Evolutionary conservation across 805 yeast genomes (phyloP).

Genomic region (Groenewaldozyma tartarivorans): DNA sequence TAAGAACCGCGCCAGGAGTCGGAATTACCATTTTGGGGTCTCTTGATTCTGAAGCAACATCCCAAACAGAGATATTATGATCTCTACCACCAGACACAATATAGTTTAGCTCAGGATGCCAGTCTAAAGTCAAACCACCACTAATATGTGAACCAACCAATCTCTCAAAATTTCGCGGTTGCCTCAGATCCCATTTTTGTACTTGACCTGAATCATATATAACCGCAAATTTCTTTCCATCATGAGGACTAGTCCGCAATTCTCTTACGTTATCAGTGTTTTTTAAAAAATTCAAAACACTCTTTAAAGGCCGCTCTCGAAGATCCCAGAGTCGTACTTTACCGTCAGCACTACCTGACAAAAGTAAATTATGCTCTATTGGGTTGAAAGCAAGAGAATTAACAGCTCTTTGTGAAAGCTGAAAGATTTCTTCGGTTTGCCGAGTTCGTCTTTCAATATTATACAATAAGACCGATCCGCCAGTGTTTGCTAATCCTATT

Average conservation of each 20-base stretch:
- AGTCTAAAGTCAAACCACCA: conserved; percentile 78
- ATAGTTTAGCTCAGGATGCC: conserved; percentile 78
- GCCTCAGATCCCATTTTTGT: conserved; percentile 79
- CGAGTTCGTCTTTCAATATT: conserved; percentile 14
- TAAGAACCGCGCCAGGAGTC: conserved; percentile 71
- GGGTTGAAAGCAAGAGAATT: conserved; percentile 62
- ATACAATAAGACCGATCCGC: conserved; percentile 27
- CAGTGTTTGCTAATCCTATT: conserved; percentile 24
- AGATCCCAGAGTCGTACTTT: conserved; percentile 77
- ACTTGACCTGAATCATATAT: conserved; percentile 85
- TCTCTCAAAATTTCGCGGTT: conserved; percentile 51
- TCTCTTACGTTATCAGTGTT: conserved; percentile 65
- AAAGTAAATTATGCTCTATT: conserved; percentile 43
- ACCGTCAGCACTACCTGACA: conserved; percentile 73
- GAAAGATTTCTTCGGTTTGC: conserved; percentile 9
- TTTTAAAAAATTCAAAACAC: conserved; percentile 43
- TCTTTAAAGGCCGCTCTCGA: conserved; percentile 41
- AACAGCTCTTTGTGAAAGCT: conserved; percentile 39
- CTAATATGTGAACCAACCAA: conserved; percentile 84
- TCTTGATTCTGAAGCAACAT: conserved; percentile 33
- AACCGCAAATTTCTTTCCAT: conserved; percentile 52
- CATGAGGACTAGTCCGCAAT: conserved; percentile 45
- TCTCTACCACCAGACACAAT: conserved; percentile 92
- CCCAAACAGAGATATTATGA: conserved; percentile 72
- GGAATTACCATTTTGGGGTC: conserved; percentile 64